Conservation (phyloP, 2,329 filamentous ascomycete species). For the Blastomyces parvus region DNA sequence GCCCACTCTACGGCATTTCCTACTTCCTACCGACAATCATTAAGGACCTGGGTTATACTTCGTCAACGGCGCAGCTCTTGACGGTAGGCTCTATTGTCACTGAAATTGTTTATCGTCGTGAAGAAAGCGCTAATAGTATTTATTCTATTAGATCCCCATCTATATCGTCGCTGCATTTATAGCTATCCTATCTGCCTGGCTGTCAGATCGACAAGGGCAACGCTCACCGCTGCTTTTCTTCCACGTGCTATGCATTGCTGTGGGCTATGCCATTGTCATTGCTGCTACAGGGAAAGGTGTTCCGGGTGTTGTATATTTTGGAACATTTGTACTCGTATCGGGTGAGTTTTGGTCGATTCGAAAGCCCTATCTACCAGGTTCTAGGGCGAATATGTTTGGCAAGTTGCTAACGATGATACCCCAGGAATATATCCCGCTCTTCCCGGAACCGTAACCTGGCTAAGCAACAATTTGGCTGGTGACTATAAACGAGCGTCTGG, state of each 20-base stretch:
- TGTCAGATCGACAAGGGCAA: conserved; percentile 49
- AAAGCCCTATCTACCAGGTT: background rate
- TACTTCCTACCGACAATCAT: conserved; percentile 36
- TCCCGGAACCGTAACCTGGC: conserved; percentile 45
- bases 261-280: conserved; percentile 49
- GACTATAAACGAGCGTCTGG: conserved; percentile 49
- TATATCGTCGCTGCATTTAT: conserved; percentile 33
- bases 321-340: conserved; percentile 39
- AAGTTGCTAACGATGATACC: background rate
- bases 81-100: conserved; percentile 21
- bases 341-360: conserved; percentile 23
- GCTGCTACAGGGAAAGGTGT: conserved; percentile 26
- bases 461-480: conserved; percentile 50
- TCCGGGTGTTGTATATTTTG: conserved; percentile 39
- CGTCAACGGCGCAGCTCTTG: conserved; percentile 33
- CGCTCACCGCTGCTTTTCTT: conserved; percentile 47
- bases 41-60: conserved; percentile 32
- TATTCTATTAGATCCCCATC: conserved; percentile 25
- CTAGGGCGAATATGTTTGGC: conserved; percentile 3
- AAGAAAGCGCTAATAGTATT: background rate
- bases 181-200: conserved; percentile 40
- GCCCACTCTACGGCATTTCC: conserved; percentile 35
- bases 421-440: conserved; percentile 39
- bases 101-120: background rate
- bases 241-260: conserved; percentile 45